Base-by-base conservation (phyloP, 805 yeast genomes). In the Kuraishia molischiana region DNA sequence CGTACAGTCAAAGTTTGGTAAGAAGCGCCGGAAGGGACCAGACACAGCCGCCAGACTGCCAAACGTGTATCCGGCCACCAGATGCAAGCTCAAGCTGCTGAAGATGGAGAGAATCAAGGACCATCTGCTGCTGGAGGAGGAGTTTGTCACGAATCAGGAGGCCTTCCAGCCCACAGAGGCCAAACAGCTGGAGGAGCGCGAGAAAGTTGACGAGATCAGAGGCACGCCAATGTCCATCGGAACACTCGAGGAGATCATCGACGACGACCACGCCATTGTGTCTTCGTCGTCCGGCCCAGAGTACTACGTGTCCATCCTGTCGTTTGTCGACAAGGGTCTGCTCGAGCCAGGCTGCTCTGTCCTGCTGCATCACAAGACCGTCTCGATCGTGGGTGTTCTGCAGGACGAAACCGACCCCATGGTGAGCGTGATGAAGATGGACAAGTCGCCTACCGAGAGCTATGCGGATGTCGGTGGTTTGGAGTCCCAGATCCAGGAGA, bases 381-480 rank as follows among this genome's bases (percentile, higher is more conserved):
- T 92, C 43, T 79, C 95, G 4, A 78, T 92, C 41, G 95, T 92
- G n/a, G 98, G 98, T 50, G 97, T 90, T n/a, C 63, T 92, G 47
- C 96, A 83, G 60, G 98, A 92, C 60, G 98, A 92, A 51, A 83
- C 97, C 1, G 98, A 92, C 61, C 97, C 98, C 31, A 83, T 92
- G 85, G 95, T 92, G 9, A 82, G 87, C 34, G 97, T 89, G 19
- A 90, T 92, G 97, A 92, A 90, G 64, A 75, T 92, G 53, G 98
- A 92, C 56, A 94, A 92, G 59, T 90, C 97, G 2, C 98, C 98
- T 35, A 85, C 94, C 3, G 98, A 90, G 62, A 78, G 94, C 10
- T 92, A 90, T 59, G 87, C 97, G 14, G 98, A 92, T 58, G 85
- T 92, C 55, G 98, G 98, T 55, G 98, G 98, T 29, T 72, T 92